phyloP scores from a whole-genome alignment of 441 rosid genomes.

The Metrosideros polymorpha region DNA sequence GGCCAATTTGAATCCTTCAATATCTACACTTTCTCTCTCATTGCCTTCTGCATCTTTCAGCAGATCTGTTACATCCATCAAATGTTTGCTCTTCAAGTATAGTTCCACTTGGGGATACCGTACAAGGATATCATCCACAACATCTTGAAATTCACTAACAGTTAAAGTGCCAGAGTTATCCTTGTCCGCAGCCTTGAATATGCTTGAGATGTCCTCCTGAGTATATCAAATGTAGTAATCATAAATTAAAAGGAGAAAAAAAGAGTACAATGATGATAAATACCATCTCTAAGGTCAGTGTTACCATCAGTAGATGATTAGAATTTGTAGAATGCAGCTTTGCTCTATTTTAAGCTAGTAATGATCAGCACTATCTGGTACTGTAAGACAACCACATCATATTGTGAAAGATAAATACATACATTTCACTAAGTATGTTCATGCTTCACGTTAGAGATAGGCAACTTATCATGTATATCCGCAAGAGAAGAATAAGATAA shows the following conservation, averaged over 20 bases:
- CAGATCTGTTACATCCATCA: conserved; percentile 6
- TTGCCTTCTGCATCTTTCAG: conserved; percentile 5
- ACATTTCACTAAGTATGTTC: neutral
- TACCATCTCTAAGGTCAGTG: neutral
- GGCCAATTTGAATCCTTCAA: conserved; percentile 2
- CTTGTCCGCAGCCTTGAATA: conserved; percentile 5
- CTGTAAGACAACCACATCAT: neutral
- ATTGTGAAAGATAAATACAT: neutral
- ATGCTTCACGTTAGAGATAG: neutral
- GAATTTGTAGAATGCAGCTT: neutral
- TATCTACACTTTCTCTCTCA: neutral
- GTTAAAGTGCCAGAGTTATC: conserved; percentile 9
- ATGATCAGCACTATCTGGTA: neutral
- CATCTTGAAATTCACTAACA: conserved; percentile 2
- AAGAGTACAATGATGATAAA: neutral
- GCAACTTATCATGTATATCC: neutral
- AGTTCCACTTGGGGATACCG: conserved; percentile 10
- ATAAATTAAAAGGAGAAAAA: neutral
- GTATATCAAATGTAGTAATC: neutral
- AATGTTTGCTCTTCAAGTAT: conserved; percentile 9
- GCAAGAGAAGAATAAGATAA: neutral
- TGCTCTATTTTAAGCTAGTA: neutral
- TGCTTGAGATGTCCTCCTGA: conserved; percentile 5
- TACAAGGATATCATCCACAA: conserved; percentile 5
- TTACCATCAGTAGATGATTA: neutral